Evolutionary conservation across 2,329 filamentous ascomycete species (phyloP), one percentile per base, ranked within the genome.

Genomic region (Cordyceps cateniannulata): DNA sequence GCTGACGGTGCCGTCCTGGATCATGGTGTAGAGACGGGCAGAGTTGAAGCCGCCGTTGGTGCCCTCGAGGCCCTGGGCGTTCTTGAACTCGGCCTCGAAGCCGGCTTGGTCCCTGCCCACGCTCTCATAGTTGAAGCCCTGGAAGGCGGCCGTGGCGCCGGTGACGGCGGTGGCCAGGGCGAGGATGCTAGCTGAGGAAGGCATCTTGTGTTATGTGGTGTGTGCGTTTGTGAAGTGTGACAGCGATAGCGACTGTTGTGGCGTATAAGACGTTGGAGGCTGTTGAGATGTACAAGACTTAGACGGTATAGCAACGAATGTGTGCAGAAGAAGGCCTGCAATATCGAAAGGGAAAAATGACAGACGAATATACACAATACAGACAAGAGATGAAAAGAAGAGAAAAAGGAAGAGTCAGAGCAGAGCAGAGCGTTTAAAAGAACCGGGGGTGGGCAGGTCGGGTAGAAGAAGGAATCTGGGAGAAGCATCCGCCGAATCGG

Each of bases 51-150:
- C 73, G 50, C 84, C 84, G 24, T 79, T 75, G 59, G 87, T 85
- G 49, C 86, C 87, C 24, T 79, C 77, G 18, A 93, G 84, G 55
- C 76, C 77, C 66, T 85, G 80, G 29, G 89, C 87, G 3, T 81
- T 77, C 65, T 80, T 83, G 81, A 91, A 91, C 74, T 89, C 84
- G 68, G 81, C 76, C 77, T 89, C 84, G 73, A 88, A 93, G 70
- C 90, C 86, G 14, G 78, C 67, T 68, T 88, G 81, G 58, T 68
- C 66, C 76, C 89, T 89, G 69, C 79, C 74, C 38, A 79, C 74
- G 63, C 85, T 82, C 67, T 85, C 82, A 65, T 89, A 91, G 80
- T 91, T 91, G 84, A 91, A 91, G 66, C 89, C 89, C 64, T 84
- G 79, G 71, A 76, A 74, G 53, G 71, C 73, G 53, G 77, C 78